These are phyloP conservation scores for Solanum pinnatisectum DNA, from an alignment of 257 asterid species.

Conservation along the genomic window DNA sequence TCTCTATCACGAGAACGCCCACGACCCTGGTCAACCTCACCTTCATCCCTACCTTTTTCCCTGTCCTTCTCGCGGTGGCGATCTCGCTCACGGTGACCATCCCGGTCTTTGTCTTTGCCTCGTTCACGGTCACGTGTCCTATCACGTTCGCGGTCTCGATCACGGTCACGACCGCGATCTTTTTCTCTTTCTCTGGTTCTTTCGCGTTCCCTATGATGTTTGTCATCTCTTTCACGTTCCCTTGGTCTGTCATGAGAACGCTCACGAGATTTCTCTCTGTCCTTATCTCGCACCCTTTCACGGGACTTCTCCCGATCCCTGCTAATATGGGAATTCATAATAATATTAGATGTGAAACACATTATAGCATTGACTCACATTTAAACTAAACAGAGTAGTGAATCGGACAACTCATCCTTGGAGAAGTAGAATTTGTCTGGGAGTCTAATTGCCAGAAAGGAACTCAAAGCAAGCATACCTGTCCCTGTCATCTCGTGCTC, in stretches of 20 bases:
- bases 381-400: not conserved
- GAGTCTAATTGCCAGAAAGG: not conserved
- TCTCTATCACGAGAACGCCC: constrained; percentile 47
- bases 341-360: not conserved
- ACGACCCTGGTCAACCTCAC: constrained; percentile 37
- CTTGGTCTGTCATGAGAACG: constrained; percentile 67
- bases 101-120: constrained; percentile 28
- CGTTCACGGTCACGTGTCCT: constrained; percentile 52
- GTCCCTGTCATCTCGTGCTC: constrained; percentile 60
- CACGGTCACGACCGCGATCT: constrained; percentile 50
- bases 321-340: not conserved
- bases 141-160: constrained; percentile 33
- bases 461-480: constrained; percentile 23
- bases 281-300: constrained; percentile 65
- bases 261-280: constrained; percentile 64
- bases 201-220: constrained; percentile 86
- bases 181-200: constrained; percentile 57
- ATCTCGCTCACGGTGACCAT: constrained; percentile 26
- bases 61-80: constrained; percentile 49
- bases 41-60: constrained; percentile 36
- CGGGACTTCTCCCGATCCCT: constrained; percentile 87
- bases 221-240: constrained; percentile 88
- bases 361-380: not conserved
- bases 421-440: not conserved
- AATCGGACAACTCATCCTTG: not conserved